Evolutionary conservation across 192 early-diverging fungal genomes (phyloP).

Genomic region (Gaertneriomyces sp.): DNA sequence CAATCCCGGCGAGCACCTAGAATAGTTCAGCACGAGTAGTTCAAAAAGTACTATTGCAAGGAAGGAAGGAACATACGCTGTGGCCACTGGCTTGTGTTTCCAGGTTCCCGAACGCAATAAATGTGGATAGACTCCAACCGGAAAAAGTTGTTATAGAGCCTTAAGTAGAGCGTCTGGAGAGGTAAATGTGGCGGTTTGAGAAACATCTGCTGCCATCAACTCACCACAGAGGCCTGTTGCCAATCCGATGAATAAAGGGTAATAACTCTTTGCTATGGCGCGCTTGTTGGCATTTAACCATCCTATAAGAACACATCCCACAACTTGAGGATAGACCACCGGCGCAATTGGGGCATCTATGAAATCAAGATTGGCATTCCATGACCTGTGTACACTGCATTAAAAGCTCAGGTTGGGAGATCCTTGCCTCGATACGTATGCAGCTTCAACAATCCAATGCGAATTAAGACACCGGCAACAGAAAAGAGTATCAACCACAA

Average conservation of each 20-base stretch:
- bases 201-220: slow-evolving; percentile 2
- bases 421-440: slow-evolving; percentile 19
- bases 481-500: slow-evolving; percentile 16
- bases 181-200: neutral
- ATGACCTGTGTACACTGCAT: neutral
- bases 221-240: slow-evolving; percentile 41
- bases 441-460: slow-evolving; percentile 19
- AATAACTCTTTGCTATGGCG: slow-evolving; percentile 15
- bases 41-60: neutral
- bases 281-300: slow-evolving; percentile 17
- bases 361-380: neutral
- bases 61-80: slow-evolving; percentile 12
- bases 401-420: neutral
- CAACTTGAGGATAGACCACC: slow-evolving; percentile 30
- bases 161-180: neutral
- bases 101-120: slow-evolving; percentile 9
- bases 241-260: slow-evolving; percentile 29
- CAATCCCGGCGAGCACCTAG: slow-evolving; percentile 24
- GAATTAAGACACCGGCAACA: slow-evolving; percentile 17
- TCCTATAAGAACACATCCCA: slow-evolving; percentile 38
- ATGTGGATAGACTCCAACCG: slow-evolving; percentile 25
- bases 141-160: slow-evolving; percentile 36
- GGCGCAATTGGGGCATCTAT: slow-evolving; percentile 15
- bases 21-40: neutral
- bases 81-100: neutral